Base-by-base conservation (phyloP, 768 basidiomycete species). In the Aureoboletus auriporus region DNA sequence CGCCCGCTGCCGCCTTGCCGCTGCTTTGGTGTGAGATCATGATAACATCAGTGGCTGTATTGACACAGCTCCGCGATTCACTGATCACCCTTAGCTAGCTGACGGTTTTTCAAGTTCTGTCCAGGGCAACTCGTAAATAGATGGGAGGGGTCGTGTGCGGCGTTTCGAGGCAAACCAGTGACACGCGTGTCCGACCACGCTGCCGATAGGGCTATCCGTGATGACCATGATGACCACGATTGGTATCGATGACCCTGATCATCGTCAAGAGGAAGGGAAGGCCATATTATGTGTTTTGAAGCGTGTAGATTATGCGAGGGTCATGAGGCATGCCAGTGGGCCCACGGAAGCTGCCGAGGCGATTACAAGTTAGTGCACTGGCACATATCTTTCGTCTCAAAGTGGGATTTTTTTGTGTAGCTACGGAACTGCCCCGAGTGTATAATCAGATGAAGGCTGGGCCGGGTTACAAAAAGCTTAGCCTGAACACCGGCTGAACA, bases 161-260 rank as follows among this genome's bases (percentile, higher is more conserved):
- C 20, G 42, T 26, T 43, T 35, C 11, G 30, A 42, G 30, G 13
- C 16, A 42, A 39, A 31, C 20, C 5, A 41, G 36, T 40, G 48
- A 39, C 44, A 51, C 42, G 23, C 47, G 59, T 39, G 41, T 53
- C 42, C 23, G 33, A 47, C 38, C 61, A 62, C 41, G 56, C 49
- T 26, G 47, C 28, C 51, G 56, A 58, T 62, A 47, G 35, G 20
- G 44, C 34, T 48, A 46, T 50, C 20, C 44, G 27, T 40, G 49
- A 63, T 63, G 47, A 40, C 51, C 44, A 27, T 40, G 49, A 63
- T 63, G 47, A 40, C 51, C 50, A 39, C 56, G 62, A 62, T 64
- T 58, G 48, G 59, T 20, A 62, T 58, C 42, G 56, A 64, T 62
- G 59, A 39, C 55, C 58, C 61, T 28, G 44, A 41, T 46, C 36